Conservation (phyloP, 257 asterid genomes). For the Misopates orontium region DNA sequence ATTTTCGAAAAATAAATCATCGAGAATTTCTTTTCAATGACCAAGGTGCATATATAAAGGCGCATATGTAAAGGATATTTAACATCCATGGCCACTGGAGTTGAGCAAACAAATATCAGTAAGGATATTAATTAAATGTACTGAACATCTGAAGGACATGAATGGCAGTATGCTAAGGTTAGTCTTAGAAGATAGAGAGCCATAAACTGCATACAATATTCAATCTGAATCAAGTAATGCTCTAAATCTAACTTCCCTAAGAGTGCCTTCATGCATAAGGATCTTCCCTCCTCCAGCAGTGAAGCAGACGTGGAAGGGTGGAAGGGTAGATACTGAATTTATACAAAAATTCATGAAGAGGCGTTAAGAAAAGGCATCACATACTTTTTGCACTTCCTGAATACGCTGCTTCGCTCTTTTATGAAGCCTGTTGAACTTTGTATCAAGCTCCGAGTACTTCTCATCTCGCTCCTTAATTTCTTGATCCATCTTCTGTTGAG, state of each 20-base stretch:
- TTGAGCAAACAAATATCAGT: too few relatives aligned
- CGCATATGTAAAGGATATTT: neutral
- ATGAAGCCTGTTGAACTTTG: constrained; percentile 91
- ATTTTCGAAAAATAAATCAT: constrained; percentile 7
- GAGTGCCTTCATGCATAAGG: neutral
- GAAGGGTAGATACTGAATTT: constrained; percentile 5
- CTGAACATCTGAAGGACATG: too few relatives aligned
- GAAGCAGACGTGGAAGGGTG: neutral
- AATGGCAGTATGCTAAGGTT: too few relatives aligned
- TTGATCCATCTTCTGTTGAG: constrained; percentile 88
- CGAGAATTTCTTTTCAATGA: constrained; percentile 12
- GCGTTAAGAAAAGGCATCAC: constrained; percentile 10
- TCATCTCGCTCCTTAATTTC: constrained; percentile 91
- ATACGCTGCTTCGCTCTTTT: constrained; percentile 99
- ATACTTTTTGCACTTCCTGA: constrained; percentile 98
- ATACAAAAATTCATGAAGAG: constrained; percentile 11
- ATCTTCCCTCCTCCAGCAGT: neutral
- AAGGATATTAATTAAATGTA: too few relatives aligned
- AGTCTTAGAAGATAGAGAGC: too few relatives aligned
- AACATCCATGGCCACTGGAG: neutral
- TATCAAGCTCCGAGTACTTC: constrained; percentile 85
- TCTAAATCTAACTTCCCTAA: neutral
- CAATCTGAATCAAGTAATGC: neutral
- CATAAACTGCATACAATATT: neutral
- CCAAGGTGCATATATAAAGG: neutral